Evolutionary conservation across 1,284 basidiomycete species (phyloP), one percentile per base, ranked within the genome.

Genomic region (Inonotus obliquus): DNA sequence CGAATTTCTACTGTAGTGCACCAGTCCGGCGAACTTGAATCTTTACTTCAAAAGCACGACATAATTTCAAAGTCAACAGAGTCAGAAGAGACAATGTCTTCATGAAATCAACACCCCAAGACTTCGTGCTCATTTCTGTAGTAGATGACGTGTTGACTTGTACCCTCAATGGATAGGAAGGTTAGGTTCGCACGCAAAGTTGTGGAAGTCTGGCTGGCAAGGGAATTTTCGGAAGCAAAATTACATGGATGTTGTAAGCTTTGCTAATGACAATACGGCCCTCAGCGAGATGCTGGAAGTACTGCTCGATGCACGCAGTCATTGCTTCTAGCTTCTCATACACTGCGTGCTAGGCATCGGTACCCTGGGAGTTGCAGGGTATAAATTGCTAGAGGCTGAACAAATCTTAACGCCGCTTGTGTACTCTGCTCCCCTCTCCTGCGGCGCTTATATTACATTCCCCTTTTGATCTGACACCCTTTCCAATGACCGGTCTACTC

Each of bases 21-120:
- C 74, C 93, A 97, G 77, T 91, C 87, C 4, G 96, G 96, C 61
- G 95, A 98, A 75, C 81, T 99, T 19, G 94, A 96, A 72, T 81
- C 84, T 39, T 79, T 98, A 19, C 79, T 98, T 19, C 82, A 86
- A 69, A 85, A 91, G 71, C 82, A 88, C 66, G 78, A 84, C 17
- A 75, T 96, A 61, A 83, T 93, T 62, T 82, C 81, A 0, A 73
- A 74, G 45, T 37, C 41, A 17, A 19, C 21, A 19, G 23, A 58
- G 32, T 19, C 29, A 45, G 35, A 58, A 19, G 11, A 32, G 10
- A 32, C 49, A 10, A 25, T 37, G 32, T n/a, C 21, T 29, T 37
- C 39, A 44, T 19, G 29, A 38, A 19, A 41, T 29, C 38, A 25
- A 53, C 49, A 53, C 4, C 48, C 11, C 27, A 25, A 17, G 23